These are phyloP conservation scores for Eudorina sp. DNA, from an alignment of 139 green algal genomes.

Conservation along the genomic window DNA sequence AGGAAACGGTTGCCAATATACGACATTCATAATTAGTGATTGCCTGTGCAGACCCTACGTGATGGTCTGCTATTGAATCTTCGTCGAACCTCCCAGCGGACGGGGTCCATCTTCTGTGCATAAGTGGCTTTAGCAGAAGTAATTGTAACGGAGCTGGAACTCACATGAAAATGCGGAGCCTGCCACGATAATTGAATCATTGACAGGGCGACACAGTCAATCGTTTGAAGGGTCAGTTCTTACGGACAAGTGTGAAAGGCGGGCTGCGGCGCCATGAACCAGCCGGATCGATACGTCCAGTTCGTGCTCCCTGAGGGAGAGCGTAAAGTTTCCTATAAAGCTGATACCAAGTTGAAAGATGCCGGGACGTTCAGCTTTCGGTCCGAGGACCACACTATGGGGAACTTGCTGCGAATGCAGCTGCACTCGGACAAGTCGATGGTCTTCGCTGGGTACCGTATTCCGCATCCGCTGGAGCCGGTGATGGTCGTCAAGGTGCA, in stretches of 20 bases:
- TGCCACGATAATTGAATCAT: no score
- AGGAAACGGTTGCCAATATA: no score
- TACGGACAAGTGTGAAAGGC: not conserved
- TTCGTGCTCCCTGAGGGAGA: constrained; percentile 92
- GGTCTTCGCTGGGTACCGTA: constrained; percentile 94
- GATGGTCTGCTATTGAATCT: no score
- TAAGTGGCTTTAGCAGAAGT: no score
- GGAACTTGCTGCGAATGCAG: constrained; percentile 92
- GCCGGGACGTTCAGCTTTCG: constrained; percentile 90
- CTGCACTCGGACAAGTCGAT: constrained; percentile 80
- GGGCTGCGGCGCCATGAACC: constrained; percentile 75
- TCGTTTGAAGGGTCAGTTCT: not conserved
- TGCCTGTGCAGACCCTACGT: no score
- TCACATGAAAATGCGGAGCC: no score
- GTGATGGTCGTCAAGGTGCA: constrained; percentile 89
- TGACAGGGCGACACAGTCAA: no score
- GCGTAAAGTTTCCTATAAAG: constrained; percentile 84
- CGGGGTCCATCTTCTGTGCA: no score
- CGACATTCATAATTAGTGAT: no score
- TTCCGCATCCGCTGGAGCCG: constrained; percentile 95
- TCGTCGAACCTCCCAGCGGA: no score
- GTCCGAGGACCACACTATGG: constrained; percentile 96
- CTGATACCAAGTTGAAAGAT: constrained; percentile 91
- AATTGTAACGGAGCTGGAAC: no score
- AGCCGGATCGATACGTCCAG: constrained; percentile 89